These are phyloP conservation scores for Clarkia xantiana DNA, from an alignment of 345 rosid species.

Conservation along the genomic window DNA sequence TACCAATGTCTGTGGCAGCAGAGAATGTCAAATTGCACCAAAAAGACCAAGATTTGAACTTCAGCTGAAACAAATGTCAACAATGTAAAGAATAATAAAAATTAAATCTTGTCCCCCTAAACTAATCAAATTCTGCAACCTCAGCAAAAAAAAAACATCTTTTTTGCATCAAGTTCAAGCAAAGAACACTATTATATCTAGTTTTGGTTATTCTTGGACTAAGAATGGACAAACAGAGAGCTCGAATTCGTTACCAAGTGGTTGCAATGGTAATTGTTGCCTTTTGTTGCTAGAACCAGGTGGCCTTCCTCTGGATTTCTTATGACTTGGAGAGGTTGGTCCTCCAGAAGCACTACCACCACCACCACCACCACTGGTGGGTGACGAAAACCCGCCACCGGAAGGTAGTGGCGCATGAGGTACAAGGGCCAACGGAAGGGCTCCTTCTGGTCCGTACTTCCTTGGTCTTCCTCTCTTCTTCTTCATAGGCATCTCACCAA, in stretches of 20 bases:
- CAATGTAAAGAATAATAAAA: too few species aligned
- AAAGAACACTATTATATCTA: too few species aligned
- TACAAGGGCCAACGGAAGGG: conserved; percentile 27
- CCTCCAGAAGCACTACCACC: conserved; percentile 5
- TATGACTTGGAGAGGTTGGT: conserved; percentile 22
- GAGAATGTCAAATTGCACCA: not conserved
- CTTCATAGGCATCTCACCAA: conserved; percentile 22
- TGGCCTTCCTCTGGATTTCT: conserved; percentile 78
- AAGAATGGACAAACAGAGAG: too few species aligned
- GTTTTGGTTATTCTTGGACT: too few species aligned
- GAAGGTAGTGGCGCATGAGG: conserved; percentile 5
- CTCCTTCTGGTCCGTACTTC: conserved; percentile 53
- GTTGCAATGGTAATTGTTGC: conserved; percentile 25
- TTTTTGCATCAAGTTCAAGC: too few species aligned
- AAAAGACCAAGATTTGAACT: conserved; percentile 1
- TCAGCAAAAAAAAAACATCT: too few species aligned
- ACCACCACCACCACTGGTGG: not conserved
- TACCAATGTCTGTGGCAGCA: not conserved
- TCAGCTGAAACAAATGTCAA: not conserved
- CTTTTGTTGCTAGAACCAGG: conserved; percentile 63
- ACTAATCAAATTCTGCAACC: too few species aligned
- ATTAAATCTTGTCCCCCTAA: too few species aligned
- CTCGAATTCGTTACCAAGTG: conserved; percentile 30
- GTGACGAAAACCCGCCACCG: conserved; percentile 7
- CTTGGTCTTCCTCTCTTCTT: conserved; percentile 64